Evolutionary conservation across 257 asterid genomes (phyloP).

Genomic region (Gentiana macrophylla): DNA sequence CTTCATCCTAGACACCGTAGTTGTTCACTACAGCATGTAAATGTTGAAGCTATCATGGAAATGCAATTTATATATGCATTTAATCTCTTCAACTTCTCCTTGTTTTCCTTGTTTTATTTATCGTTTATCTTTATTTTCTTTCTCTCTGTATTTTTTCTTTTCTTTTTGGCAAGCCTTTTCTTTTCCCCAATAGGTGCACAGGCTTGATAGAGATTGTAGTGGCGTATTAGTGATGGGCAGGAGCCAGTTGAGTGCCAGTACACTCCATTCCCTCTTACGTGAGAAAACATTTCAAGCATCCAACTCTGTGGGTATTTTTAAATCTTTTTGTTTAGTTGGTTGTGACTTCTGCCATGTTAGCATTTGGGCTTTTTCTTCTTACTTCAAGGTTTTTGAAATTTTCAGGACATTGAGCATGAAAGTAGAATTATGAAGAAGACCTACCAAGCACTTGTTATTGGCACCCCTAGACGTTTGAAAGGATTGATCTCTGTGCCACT

Average conservation of each 20-base stretch:
- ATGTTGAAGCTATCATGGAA: too few species aligned
- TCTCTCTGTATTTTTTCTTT: slow-evolving; percentile 14
- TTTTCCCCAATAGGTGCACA: slow-evolving; percentile 57
- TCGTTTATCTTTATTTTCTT: slow-evolving; percentile 3
- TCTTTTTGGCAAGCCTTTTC: slow-evolving; percentile 35
- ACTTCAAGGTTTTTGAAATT: neutral
- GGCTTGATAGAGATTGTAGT: slow-evolving; percentile 94
- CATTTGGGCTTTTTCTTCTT: too few species aligned
- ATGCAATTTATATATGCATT: neutral
- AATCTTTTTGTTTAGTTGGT: neutral
- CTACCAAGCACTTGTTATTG: slow-evolving; percentile 91
- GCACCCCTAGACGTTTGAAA: slow-evolving; percentile 66
- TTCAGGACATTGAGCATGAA: slow-evolving; percentile 30
- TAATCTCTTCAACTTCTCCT: neutral
- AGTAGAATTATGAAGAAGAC: slow-evolving; percentile 51
- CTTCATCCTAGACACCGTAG: too few species aligned
- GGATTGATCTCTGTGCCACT: slow-evolving; percentile 69
- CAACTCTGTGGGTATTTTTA: slow-evolving; percentile 28
- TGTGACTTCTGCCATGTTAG: too few species aligned
- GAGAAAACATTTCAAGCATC: slow-evolving; percentile 76
- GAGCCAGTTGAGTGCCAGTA: slow-evolving; percentile 67
- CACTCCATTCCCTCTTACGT: slow-evolving; percentile 81
- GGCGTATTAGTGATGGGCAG: slow-evolving; percentile 96
- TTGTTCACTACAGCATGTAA: too few species aligned
- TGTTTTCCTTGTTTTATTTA: neutral